A percentile compares a stretch with the other conserved stretches of the same genome.
These are phyloP conservation scores for Mycena olivaceomarginata DNA, from an alignment of 768 basidiomycete genomes.

Conservation along the genomic window DNA sequence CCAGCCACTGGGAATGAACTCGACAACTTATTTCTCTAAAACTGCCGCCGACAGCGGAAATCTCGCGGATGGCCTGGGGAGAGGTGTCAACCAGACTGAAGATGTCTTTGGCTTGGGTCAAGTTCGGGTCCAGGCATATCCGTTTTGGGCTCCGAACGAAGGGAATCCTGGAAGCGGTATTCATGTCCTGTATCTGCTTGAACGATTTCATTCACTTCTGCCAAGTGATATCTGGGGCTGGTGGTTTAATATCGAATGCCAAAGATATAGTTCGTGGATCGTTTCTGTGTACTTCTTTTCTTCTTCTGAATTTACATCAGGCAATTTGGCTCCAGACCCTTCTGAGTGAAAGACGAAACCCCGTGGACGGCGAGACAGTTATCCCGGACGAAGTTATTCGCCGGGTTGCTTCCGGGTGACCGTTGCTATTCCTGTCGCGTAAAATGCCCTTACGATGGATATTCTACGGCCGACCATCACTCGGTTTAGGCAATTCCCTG, in stretches of 20 bases:
- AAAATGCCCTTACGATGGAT: not conserved
- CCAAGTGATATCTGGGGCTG: constrained; percentile 44
- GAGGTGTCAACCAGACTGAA: constrained; percentile 33
- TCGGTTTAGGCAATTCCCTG: constrained; percentile 39
- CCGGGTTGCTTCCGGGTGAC: constrained; percentile 44
- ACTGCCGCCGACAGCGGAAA: constrained; percentile 23
- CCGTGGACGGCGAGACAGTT: constrained; percentile 33
- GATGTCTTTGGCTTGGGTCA: constrained; percentile 32
- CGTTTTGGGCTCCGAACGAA: constrained; percentile 34
- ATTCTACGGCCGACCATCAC: not conserved
- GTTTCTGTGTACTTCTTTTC: not conserved
- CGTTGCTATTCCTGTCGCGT: constrained; percentile 41
- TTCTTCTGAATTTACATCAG: not conserved
- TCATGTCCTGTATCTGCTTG: not conserved
- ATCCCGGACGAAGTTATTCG: constrained; percentile 45
- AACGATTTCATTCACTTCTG: not conserved
- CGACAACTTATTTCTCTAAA: constrained; percentile 41
- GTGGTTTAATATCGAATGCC: constrained; percentile 49
- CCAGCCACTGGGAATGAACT: constrained; percentile 42
- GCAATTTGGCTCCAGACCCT: constrained; percentile 49
- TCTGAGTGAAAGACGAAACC: constrained; percentile 40
- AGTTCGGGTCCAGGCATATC: constrained; percentile 18
- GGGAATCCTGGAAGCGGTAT: constrained; percentile 15
- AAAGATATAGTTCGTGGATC: constrained; percentile 44
- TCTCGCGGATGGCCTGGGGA: constrained; percentile 34